A percentile compares a stretch with the other conserved stretches of the same genome.
phyloP scores from a whole-genome alignment of 225 moss, liverwort and hornwort genomes.

The Pseudisothecium myosuroides region DNA sequence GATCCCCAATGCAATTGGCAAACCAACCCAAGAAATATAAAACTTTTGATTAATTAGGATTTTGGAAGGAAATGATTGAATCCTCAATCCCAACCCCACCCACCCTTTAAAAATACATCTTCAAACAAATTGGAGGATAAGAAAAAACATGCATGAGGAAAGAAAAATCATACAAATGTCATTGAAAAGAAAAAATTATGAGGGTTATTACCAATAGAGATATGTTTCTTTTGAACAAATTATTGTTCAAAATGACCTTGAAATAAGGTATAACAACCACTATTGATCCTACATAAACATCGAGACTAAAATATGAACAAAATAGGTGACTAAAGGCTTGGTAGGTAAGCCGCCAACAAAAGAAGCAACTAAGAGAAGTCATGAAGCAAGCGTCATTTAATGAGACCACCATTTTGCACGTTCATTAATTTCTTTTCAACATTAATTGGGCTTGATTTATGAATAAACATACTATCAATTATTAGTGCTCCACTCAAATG shows the following conservation, averaged over 20 bases:
- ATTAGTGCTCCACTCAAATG: background rate
- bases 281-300: background rate
- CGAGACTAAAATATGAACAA: background rate
- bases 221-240: background rate
- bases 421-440: background rate
- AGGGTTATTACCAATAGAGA: background rate
- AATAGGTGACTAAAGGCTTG: fast-evolving
- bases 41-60: background rate
- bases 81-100: background rate
- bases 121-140: background rate
- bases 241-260: background rate
- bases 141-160: background rate
- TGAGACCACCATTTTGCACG: fast-evolving
- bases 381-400: background rate
- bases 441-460: background rate
- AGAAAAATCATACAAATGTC: background rate
- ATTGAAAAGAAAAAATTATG: background rate
- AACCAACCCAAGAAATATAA: fast-evolving
- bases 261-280: background rate
- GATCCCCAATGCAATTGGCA: fast-evolving
- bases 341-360: background rate
- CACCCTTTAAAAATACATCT: background rate
- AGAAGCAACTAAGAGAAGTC: no score
- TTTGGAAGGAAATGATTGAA: background rate
- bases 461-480: background rate